Evolutionary conservation across 768 basidiomycete genomes (phyloP).

Genomic region (Boletus insuetus): DNA sequence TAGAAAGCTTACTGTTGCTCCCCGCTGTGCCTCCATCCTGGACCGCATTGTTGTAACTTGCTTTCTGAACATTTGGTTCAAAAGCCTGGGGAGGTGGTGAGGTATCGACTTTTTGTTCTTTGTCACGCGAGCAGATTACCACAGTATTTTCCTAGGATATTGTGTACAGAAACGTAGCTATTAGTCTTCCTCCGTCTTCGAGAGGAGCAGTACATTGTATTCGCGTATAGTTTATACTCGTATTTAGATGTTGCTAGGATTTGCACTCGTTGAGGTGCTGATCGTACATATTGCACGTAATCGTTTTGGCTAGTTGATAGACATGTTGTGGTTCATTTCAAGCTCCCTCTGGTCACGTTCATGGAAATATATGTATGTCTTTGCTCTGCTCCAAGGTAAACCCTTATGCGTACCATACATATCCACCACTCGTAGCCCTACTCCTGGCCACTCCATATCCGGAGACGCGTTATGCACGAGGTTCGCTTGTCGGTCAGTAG

Average conservation of each 20-base stretch:
- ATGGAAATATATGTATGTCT: background rate
- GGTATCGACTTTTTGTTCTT: background rate
- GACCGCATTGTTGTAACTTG: constrained; percentile 55
- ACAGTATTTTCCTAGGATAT: background rate
- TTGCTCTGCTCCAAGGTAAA: background rate
- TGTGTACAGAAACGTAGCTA: constrained; percentile 10
- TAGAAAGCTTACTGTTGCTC: constrained; percentile 39
- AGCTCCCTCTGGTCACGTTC: too few relatives aligned
- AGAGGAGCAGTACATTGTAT: constrained; percentile 11
- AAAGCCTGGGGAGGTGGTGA: constrained; percentile 43
- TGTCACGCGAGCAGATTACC: background rate
- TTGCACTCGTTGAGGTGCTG: background rate
- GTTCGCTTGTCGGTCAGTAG: background rate
- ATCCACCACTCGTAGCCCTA: background rate
- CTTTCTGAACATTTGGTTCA: constrained; percentile 52
- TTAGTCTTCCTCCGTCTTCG: background rate
- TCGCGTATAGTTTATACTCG: constrained; percentile 20
- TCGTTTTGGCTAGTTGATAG: background rate
- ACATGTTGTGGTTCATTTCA: too few relatives aligned
- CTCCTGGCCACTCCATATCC: background rate
- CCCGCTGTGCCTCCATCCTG: constrained; percentile 38
- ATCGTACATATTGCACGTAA: background rate
- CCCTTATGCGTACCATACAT: background rate
- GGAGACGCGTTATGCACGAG: too few relatives aligned
- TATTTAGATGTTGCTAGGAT: constrained; percentile 9